A percentile compares a stretch with the other conserved stretches of the same genome.
Conservation (phyloP, 257 asterid species). For the Scutellaria barbata region DNA sequence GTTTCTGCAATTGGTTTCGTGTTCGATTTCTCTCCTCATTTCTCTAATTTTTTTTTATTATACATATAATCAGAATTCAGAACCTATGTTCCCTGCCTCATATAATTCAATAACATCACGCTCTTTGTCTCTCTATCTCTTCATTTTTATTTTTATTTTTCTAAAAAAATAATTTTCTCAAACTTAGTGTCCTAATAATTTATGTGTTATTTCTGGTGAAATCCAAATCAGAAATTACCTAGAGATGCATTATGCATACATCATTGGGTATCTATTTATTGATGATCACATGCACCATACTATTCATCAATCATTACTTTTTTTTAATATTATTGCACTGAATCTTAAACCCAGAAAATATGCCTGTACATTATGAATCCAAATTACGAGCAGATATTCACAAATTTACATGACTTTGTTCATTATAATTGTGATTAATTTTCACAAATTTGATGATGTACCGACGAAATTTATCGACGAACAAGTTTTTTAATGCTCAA, state of each 20-base stretch:
- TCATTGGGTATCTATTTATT: slow-evolving; percentile 2
- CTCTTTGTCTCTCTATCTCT: slow-evolving; percentile 12
- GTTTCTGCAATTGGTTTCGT: slow-evolving; percentile 32
- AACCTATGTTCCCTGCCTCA: slow-evolving; percentile 14
- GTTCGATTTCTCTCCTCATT: slow-evolving; percentile 42
- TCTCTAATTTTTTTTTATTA: background rate
- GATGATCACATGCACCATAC: slow-evolving; percentile 34
- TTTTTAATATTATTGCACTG: slow-evolving; percentile 13
- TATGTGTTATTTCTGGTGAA: background rate
- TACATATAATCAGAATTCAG: background rate
- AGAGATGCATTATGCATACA: too few species aligned
- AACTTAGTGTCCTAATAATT: background rate
- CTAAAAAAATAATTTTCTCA: slow-evolving; percentile 14
- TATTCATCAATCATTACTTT: slow-evolving; percentile 30
- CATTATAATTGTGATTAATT: too few species aligned
- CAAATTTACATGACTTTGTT: background rate
- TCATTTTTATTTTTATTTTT: background rate
- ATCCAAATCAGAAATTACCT: background rate
- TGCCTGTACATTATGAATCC: background rate
- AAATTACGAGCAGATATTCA: slow-evolving; percentile 32
- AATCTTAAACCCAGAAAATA: slow-evolving; percentile 11
- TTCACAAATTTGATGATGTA: too few species aligned
- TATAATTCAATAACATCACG: slow-evolving; percentile 17
- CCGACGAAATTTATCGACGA: too few species aligned
- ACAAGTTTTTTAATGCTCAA: too few species aligned